Evolutionary conservation across 345 rosid genomes (phyloP), one percentile per base, ranked within the genome.

Genomic region (Stellera chamaejasme): DNA sequence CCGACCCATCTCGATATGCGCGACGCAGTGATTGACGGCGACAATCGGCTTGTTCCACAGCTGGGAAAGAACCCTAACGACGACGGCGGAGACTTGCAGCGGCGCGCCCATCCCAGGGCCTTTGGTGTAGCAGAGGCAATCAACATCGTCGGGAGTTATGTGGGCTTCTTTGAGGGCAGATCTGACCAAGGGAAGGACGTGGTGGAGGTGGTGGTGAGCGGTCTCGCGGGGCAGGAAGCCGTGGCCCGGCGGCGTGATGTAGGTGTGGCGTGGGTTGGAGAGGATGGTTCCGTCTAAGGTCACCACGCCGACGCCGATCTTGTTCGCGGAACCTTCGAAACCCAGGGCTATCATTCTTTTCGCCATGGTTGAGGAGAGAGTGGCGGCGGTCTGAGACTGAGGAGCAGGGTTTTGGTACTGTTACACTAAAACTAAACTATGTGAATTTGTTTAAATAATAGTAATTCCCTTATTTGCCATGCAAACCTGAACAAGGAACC

Each of bases 21-120:
- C 99, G 54, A 94, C 99, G 27, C 99, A 94, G 45, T 94, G 99
- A 65, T 94, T 94, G 54, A 90, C 96, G 0, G 79, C 96, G 44
- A 87, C 87, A 70, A 90, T 71, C 0, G 97, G 93, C 66, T 85
- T 90, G 68, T 85, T 87, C 97, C 99, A 94, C n/a, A 87, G 67
- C 65, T 72, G 82, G 1, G 99, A 90, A 64, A 94, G 82, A 39
- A 87, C 84, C 55, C 96, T 72, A 32, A 90, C 73, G 7, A 90
- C 97, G 45, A 83, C 45, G 6, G 93, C 89, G 13, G 96, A 63
- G 1, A 94, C 95, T 32, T 90, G 97, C 54, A 94, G 60, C 0
- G 96, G 97, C 0, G 99, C 99, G 41, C 96, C 99, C 99, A 94
- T 90, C 26, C 95, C 97, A 0, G 99, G 99, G 15, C 97, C 99